Evolutionary conservation across 2,329 filamentous ascomycete genomes (phyloP), one percentile per base, ranked within the genome.

Genomic region (Exophiala viscosa): DNA sequence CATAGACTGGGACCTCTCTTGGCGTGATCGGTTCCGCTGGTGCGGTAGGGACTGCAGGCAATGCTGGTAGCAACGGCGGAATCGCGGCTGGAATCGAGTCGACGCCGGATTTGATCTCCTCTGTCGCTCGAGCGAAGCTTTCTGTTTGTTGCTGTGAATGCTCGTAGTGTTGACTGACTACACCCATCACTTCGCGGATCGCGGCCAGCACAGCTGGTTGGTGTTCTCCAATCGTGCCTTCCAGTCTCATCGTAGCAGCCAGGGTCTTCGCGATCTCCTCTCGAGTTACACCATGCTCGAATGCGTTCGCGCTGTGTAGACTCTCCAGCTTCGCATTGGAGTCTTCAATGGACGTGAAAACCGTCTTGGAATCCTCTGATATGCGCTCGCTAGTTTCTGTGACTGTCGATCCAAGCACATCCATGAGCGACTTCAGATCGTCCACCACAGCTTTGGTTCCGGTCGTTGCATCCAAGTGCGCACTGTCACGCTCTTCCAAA

Each of bases 61-160:
- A 62, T 28, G 77, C 72, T 52, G 80, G 79, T 1, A 85, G 73
- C 50, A 84, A 73, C 20, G 78, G 73, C n/a, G 78, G 76, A 57
- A 86, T 80, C 1, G 77, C 65, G 28, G 69, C 64, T 31, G 76
- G 73, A 45, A 79, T 70, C 10, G 74, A 69, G 20, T 75, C 73
- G n/a, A 76, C 67, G 49, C 77, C 78, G 9, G 78, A 76, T 64
- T 81, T 83, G 49, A 83, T 73, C 49, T 87, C 82, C 49, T 84
- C 76, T 1, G 76, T 73, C 0, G 85, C 80, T 40, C 81, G 78
- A 69, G 90, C 89, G 13, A 90, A 87, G 66, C 95, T 88, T 62
- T 95, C 90, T 63, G 87, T 95, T 66, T 97, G 91, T 66, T 95
- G 83, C 69, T 91, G 90, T 11, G 90, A 87, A 66, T 95, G 88